A percentile compares a stretch with the other conserved stretches of the same genome.
These are phyloP conservation scores for Oryza officinalis DNA, from an alignment of 176 grass and related monocot genomes.

Conservation along the genomic window DNA sequence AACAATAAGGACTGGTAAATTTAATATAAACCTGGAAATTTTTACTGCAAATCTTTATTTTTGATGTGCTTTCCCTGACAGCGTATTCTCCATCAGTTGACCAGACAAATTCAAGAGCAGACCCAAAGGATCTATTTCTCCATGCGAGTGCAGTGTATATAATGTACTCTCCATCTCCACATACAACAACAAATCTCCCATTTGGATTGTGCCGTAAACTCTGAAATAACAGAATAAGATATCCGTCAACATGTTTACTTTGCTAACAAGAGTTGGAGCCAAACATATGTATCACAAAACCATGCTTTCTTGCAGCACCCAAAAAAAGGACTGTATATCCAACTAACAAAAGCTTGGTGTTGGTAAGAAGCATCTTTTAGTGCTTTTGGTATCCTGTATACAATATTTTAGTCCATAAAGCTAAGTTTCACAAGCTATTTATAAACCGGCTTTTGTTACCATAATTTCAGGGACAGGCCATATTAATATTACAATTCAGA, in stretches of 20 bases:
- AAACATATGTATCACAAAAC: background rate
- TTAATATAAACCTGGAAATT: conserved; percentile 63
- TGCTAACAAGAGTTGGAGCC: background rate
- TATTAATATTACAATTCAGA: background rate
- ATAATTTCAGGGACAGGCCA: no score
- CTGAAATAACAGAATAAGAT: conserved; percentile 36
- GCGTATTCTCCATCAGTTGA: conserved; percentile 86
- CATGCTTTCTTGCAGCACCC: background rate
- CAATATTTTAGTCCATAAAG: background rate
- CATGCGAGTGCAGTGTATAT: conserved; percentile 89
- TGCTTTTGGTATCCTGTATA: background rate
- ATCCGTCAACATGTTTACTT: background rate
- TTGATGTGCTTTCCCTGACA: conserved; percentile 75
- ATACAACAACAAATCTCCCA: conserved; percentile 93
- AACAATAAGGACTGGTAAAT: background rate
- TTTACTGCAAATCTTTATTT: conserved; percentile 84
- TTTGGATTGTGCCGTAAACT: conserved; percentile 87
- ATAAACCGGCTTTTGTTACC: background rate
- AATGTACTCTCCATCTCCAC: conserved; percentile 94
- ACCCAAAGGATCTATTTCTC: conserved; percentile 96
- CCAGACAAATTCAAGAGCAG: conserved; percentile 89
- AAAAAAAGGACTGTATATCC: background rate
- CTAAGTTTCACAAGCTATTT: conserved; percentile 1
- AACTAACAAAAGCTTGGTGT: background rate
- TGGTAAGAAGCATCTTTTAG: conserved; percentile 4